phyloP scores from a whole-genome alignment of 2,329 filamentous ascomycete genomes.

The Microsporum audouinii region DNA sequence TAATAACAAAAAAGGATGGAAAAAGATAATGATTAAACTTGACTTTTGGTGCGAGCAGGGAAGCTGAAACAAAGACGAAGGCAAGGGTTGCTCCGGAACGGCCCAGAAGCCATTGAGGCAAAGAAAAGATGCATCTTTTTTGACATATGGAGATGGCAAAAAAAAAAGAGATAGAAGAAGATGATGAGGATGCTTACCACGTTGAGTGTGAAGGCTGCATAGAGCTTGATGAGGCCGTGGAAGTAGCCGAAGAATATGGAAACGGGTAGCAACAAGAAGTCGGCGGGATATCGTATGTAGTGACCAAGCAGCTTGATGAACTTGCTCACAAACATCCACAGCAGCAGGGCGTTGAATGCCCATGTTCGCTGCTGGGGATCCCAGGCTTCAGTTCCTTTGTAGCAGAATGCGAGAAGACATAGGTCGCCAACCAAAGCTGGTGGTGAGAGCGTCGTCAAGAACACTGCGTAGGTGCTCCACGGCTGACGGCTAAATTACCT shows the following conservation, averaged over 20 bases:
- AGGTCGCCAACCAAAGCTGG: slow-evolving; percentile 71
- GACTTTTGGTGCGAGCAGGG: not conserved
- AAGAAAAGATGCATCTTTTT: not conserved
- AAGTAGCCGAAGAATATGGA: slow-evolving; percentile 87
- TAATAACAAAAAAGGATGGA: not conserved
- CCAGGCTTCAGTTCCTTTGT: slow-evolving; percentile 56
- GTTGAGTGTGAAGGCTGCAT: slow-evolving; percentile 69
- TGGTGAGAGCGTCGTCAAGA: slow-evolving; percentile 84
- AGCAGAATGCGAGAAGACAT: slow-evolving; percentile 57
- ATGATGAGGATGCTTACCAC: slow-evolving; percentile 51
- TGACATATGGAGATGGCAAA: not conserved
- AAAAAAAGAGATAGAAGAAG: not conserved
- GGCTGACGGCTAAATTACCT: slow-evolving; percentile 59
- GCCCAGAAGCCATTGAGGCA: not conserved
- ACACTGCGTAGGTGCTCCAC: slow-evolving; percentile 88
- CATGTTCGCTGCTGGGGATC: slow-evolving; percentile 41
- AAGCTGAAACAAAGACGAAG: not conserved
- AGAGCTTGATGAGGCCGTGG: slow-evolving; percentile 84
- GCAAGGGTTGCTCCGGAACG: not conserved
- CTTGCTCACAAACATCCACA: slow-evolving; percentile 81
- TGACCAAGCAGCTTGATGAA: slow-evolving; percentile 81
- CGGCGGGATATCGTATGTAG: slow-evolving; percentile 71
- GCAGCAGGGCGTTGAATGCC: slow-evolving; percentile 50
- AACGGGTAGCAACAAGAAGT: slow-evolving; percentile 68
- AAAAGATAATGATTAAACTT: not conserved